Base-by-base conservation (phyloP, 1,284 basidiomycete species). In the Heimioporus punctisporus region DNA sequence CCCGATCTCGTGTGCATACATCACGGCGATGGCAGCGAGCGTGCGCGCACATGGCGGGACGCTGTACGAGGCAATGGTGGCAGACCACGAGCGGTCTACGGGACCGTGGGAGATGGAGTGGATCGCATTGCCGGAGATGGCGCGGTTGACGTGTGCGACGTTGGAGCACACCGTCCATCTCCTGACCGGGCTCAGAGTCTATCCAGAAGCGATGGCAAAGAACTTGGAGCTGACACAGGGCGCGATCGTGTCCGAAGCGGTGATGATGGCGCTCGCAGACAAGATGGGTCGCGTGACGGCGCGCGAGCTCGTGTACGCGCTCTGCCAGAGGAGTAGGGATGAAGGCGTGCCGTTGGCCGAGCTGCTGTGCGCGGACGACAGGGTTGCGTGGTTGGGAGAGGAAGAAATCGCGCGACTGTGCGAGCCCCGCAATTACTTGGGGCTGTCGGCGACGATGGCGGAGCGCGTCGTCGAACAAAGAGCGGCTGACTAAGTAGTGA, bases 81-180 rank as follows among this genome's bases (percentile, higher is more conserved):
- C 74, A 53, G 77, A 77, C 57, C 77, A 78, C 42, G 77, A 78
- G 54, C 66, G 76, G n/a, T 74, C 74, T 37, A 77, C 76, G 4
- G 77, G 77, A 23, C 74, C 77, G 37, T 78, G 77, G 76, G 74
- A 78, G 61, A 73, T 78, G 26, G 77, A 79, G 52, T 78, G 76
- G 76, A 75, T 78, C 15, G 73, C 71, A 23, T 54, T 79, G 8
- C 76, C 76, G 1, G 74, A 78, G 59, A 75, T 76, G 44, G 73
- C 64, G 47, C 76, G 70, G 27, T 58, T 79, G 59, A 75, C 73
- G 0, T 72, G 75, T 44, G 72, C 76, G 5, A 68, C 70, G 0
- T 54, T 79, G 50, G 61, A 57, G 52, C 74, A 76, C 46, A 76
- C 74, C 1, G 56, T 55, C 30, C 62, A 66, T 8, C 55, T 78